These are phyloP conservation scores for Ascodesmis nigricans DNA, from an alignment of 495 filamentous ascomycete species.

Conservation along the genomic window DNA sequence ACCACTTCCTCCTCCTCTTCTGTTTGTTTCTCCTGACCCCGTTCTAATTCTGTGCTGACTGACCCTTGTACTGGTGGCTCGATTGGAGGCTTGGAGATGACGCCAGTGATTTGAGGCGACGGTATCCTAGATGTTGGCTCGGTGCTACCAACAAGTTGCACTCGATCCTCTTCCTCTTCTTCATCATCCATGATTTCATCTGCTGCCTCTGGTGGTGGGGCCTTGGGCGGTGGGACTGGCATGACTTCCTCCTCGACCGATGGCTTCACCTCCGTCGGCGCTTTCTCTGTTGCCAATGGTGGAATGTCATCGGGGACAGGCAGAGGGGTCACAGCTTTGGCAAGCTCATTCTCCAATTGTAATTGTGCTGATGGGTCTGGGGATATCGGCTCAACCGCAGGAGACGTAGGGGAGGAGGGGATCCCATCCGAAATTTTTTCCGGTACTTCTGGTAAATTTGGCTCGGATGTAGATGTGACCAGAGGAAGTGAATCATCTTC, in stretches of 20 bases:
- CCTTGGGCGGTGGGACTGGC: neutral
- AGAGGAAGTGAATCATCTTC: conserved; percentile 2
- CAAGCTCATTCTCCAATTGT: conserved; percentile 18
- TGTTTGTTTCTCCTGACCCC: neutral
- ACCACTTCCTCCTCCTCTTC: conserved; percentile 2
- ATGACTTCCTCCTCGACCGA: too few relatives aligned
- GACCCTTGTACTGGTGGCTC: conserved; percentile 2
- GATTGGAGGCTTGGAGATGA: conserved; percentile 1
- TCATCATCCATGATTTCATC: conserved; percentile 10
- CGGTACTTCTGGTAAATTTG: neutral
- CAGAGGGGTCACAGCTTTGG: conserved; percentile 9
- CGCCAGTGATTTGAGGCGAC: too few relatives aligned
- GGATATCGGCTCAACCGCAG: conserved; percentile 7
- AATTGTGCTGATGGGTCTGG: conserved; percentile 20
- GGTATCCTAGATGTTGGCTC: conserved; percentile 9
- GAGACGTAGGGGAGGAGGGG: conserved; percentile 6
- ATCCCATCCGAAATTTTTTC: neutral
- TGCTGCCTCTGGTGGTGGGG: neutral
- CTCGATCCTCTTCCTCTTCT: conserved; percentile 17
- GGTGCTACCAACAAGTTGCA: conserved; percentile 16
- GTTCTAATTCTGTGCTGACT: conserved; percentile 1
- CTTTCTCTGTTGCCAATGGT: too few relatives aligned
- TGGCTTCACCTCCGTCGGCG: too few relatives aligned
- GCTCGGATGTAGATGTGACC: neutral
- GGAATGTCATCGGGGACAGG: neutral